These are phyloP conservation scores for Dryadomyces quercus-mongolicae DNA, from an alignment of 2,329 filamentous ascomycete genomes.

Conservation along the genomic window DNA sequence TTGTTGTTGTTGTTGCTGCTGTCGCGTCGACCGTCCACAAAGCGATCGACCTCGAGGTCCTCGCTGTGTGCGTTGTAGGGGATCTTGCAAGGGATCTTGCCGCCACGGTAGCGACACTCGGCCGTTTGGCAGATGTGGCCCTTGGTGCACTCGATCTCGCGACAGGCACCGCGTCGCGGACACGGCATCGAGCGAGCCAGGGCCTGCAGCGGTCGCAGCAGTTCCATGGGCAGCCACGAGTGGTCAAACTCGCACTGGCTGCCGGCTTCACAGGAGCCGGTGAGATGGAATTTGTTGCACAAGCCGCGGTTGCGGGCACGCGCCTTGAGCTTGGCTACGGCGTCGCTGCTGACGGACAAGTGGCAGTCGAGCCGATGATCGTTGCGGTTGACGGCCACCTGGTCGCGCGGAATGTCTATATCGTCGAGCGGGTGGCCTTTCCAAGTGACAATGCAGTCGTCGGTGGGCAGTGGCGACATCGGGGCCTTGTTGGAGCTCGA, in stretches of 20 bases:
- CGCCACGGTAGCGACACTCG: constrained; percentile 19
- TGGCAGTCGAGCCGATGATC: constrained; percentile 19
- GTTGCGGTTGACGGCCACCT: constrained; percentile 17
- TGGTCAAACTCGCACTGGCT: constrained; percentile 19
- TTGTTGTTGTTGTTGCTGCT: neutral
- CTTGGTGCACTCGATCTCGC: constrained; percentile 14
- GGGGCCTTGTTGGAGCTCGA: no score
- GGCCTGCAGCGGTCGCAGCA: constrained; percentile 16
- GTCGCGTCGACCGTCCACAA: neutral
- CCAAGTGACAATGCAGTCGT: neutral
- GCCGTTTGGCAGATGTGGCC: constrained; percentile 21
- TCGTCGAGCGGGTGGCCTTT: neutral
- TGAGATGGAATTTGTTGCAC: constrained; percentile 18
- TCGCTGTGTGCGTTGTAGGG: constrained; percentile 12
- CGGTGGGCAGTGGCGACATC: neutral
- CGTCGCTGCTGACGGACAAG: constrained; percentile 10
- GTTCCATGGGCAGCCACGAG: constrained; percentile 13
- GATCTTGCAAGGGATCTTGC: constrained; percentile 18
- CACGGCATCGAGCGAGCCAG: constrained; percentile 19
- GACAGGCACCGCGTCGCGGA: constrained; percentile 16
- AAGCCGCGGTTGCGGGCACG: constrained; percentile 14
- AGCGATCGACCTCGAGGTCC: constrained; percentile 7
- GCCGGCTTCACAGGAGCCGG: constrained; percentile 13
- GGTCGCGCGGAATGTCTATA: constrained; percentile 15
- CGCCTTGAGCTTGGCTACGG: constrained; percentile 12